phyloP scores from a whole-genome alignment of 345 rosid genomes.

The Orychophragmus violaceus region DNA sequence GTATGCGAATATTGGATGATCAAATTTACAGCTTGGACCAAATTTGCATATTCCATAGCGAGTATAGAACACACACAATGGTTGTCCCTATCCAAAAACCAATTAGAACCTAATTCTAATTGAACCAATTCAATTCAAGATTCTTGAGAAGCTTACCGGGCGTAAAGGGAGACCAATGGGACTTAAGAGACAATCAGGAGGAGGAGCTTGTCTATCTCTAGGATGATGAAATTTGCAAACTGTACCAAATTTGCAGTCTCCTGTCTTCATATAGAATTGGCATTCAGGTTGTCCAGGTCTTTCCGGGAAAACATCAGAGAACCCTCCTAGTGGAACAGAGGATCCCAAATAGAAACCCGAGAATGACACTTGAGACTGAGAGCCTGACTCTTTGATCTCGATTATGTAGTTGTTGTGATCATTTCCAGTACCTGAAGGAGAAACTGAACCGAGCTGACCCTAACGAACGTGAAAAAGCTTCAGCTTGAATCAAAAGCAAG shows the following conservation, averaged over 20 bases:
- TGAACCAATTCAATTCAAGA: neutral
- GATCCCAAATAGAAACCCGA: slow-evolving; percentile 48
- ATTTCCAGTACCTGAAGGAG: slow-evolving; percentile 70
- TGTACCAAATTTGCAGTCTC: slow-evolving; percentile 95
- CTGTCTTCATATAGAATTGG: slow-evolving; percentile 97
- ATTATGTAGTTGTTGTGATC: slow-evolving; percentile 52
- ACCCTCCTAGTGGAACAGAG: slow-evolving; percentile 60
- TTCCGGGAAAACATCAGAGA: slow-evolving; percentile 81
- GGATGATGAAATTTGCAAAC: slow-evolving; percentile 98
- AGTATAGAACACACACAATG: slow-evolving; percentile 84
- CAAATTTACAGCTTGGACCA: slow-evolving; percentile 98
- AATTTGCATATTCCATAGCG: slow-evolving; percentile 98
- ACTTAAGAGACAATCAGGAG: slow-evolving; percentile 85
- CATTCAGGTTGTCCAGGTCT: slow-evolving; percentile 97
- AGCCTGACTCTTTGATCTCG: slow-evolving; percentile 47
- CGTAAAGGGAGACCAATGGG: slow-evolving; percentile 93
- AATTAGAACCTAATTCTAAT: neutral
- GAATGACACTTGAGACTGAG: slow-evolving; percentile 56
- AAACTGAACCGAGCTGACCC: slow-evolving; percentile 84
- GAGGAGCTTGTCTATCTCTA: slow-evolving; percentile 82
- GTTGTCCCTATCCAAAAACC: slow-evolving; percentile 62
- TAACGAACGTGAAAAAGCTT: slow-evolving; percentile 17
- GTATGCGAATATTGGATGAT: slow-evolving; percentile 84
- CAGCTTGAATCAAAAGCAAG: neutral
- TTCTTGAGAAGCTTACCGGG: slow-evolving; percentile 47